A percentile compares a stretch with the other conserved stretches of the same genome.
These are phyloP conservation scores for Aphanocladium album DNA, from an alignment of 2,329 filamentous ascomycete species.

Conservation along the genomic window DNA sequence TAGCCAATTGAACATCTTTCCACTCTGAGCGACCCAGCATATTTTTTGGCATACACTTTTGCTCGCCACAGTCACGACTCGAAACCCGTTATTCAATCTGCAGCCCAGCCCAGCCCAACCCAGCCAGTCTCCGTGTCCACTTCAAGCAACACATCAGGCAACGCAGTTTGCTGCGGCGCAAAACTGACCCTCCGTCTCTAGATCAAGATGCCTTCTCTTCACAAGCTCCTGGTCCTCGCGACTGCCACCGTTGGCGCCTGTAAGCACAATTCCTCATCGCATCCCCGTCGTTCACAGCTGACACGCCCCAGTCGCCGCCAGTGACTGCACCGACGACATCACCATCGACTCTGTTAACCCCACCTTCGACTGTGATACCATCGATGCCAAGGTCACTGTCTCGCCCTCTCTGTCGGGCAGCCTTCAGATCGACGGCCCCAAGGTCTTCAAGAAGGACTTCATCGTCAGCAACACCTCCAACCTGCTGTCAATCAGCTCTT, in stretches of 20 bases:
- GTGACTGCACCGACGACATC: slow-evolving; percentile 46
- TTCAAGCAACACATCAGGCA: slow-evolving; percentile 1
- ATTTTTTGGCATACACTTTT: slow-evolving; percentile 6
- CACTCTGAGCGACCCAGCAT: slow-evolving; percentile 1
- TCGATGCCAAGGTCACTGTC: slow-evolving; percentile 65
- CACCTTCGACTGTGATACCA: slow-evolving; percentile 56
- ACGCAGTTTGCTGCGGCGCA: background rate
- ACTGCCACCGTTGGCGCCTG: slow-evolving; percentile 2
- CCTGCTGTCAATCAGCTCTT: slow-evolving; percentile 59
- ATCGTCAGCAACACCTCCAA: slow-evolving; percentile 54
- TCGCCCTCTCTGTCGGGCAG: slow-evolving; percentile 47
- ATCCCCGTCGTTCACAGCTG: background rate
- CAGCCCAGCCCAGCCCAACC: background rate
- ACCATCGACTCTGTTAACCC: slow-evolving; percentile 56
- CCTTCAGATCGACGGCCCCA: slow-evolving; percentile 58
- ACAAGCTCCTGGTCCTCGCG: slow-evolving; percentile 21
- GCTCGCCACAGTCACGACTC: background rate
- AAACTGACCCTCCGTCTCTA: background rate
- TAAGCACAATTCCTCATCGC: background rate
- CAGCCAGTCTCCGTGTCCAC: background rate
- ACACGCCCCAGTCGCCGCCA: slow-evolving; percentile 23
- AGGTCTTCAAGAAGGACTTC: slow-evolving; percentile 53
- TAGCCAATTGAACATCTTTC: background rate
- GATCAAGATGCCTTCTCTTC: slow-evolving; percentile 24
- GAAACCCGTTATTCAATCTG: background rate